phyloP scores from a whole-genome alignment of 495 filamentous ascomycete genomes.

The Jackrogersella minutella region DNA sequence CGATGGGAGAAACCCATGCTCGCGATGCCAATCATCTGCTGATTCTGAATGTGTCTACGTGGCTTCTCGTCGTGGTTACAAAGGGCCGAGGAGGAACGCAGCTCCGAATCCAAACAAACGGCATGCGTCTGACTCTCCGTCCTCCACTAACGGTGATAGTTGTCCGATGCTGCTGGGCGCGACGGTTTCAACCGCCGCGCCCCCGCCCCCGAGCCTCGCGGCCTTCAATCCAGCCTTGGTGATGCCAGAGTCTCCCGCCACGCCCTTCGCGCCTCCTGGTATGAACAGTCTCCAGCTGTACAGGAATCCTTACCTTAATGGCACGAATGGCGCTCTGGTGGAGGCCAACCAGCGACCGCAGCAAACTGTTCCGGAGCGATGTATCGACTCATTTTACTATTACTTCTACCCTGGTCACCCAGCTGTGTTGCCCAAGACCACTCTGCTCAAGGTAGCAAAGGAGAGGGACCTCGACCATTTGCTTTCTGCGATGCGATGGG shows the following conservation, averaged over 20 bases:
- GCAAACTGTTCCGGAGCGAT: slow-evolving; percentile 55
- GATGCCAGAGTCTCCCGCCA: slow-evolving; percentile 50
- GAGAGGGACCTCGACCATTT: slow-evolving; percentile 53
- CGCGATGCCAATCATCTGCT: slow-evolving; percentile 53
- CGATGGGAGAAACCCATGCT: slow-evolving; percentile 56
- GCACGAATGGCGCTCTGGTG: slow-evolving; percentile 43
- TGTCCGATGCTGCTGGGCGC: slow-evolving; percentile 58
- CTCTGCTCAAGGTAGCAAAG: slow-evolving; percentile 55
- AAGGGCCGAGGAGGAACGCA: slow-evolving; percentile 54
- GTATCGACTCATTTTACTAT: slow-evolving; percentile 64
- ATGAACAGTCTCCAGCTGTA: slow-evolving; percentile 48
- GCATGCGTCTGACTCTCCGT: slow-evolving; percentile 57
- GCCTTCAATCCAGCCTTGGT: slow-evolving; percentile 50
- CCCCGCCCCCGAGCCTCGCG: slow-evolving; percentile 42
- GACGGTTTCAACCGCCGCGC: slow-evolving; percentile 28
- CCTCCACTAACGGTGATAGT: slow-evolving; percentile 46
- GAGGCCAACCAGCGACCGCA: slow-evolving; percentile 42
- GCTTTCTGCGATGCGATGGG: slow-evolving; percentile 72
- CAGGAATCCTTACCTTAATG: slow-evolving; percentile 48
- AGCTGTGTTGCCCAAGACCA: slow-evolving; percentile 62
- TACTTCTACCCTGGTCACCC: slow-evolving; percentile 78
- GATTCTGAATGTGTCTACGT: slow-evolving; percentile 58
- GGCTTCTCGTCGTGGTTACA: slow-evolving; percentile 61
- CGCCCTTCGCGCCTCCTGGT: slow-evolving; percentile 47
- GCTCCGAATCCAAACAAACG: slow-evolving; percentile 60